These are phyloP conservation scores for Saturnispora serradocipensis DNA, from an alignment of 805 yeast species.

Conservation along the genomic window DNA sequence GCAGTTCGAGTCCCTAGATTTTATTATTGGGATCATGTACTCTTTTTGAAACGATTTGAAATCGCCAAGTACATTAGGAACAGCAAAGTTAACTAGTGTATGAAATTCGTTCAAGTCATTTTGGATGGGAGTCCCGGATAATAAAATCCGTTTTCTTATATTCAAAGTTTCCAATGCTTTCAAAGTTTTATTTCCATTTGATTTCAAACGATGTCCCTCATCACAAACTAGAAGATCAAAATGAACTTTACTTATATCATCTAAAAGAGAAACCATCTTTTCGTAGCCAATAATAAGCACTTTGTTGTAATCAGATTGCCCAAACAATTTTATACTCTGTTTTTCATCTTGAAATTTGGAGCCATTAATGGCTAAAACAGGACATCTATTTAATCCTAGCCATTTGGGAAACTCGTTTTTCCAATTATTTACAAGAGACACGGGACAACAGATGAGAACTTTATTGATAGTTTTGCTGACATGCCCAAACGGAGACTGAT, in stretches of 20 bases:
- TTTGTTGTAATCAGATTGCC: constrained; percentile 64
- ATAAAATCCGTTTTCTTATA: constrained; percentile 47
- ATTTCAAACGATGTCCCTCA: constrained; percentile 90
- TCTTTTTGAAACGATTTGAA: constrained; percentile 48
- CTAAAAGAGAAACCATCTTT: constrained; percentile 47
- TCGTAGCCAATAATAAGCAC: constrained; percentile 86
- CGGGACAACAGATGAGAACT: constrained; percentile 82
- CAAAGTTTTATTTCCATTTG: constrained; percentile 59
- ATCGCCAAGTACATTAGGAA: constrained; percentile 71
- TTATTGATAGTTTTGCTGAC: constrained; percentile 36
- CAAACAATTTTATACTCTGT: constrained; percentile 49
- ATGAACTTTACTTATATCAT: constrained; percentile 35
- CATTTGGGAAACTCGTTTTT: constrained; percentile 80
- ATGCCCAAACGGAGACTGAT: constrained; percentile 45
- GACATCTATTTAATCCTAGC: constrained; percentile 58
- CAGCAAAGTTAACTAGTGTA: constrained; percentile 71
- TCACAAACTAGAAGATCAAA: constrained; percentile 80
- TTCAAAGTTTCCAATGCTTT: constrained; percentile 50
- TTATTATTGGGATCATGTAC: constrained; percentile 61
- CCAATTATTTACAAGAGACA: constrained; percentile 84
- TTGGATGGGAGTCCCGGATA: constrained; percentile 68
- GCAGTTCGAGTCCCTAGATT: constrained; percentile 60
- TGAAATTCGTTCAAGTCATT: constrained; percentile 81
- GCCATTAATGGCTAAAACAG: constrained; percentile 52
- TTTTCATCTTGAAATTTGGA: constrained; percentile 46